Evolutionary conservation across 2,329 filamentous ascomycete genomes (phyloP), one percentile per base, ranked within the genome.

Genomic region (Ophiocordyceps camponoti-leonardi): DNA sequence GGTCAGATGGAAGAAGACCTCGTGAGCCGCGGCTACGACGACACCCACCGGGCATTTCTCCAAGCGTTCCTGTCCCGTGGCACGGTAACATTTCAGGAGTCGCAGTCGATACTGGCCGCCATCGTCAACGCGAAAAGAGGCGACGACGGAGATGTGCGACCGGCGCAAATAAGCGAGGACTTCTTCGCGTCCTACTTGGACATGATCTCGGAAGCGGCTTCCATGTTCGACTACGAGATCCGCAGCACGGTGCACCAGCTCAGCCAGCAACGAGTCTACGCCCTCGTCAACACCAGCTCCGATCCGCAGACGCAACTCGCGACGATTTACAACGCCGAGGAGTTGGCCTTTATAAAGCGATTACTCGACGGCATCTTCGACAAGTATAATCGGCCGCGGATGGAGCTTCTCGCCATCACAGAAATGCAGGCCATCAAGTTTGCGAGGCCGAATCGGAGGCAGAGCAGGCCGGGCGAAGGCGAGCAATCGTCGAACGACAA

Each of bases 351-450:
- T 59, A 76, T 96, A 46, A 92, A 93, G 63, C 73, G 92, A 10
- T 61, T 95, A 3, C 73, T 98, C 1, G 88, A 95, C 59, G 79
- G 75, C 53, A 94, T 98, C 76, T 98, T 96, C 58, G 86, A 93
- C 51, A 82, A 77, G 19, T 79, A 86, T 66, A 96, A 96, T 58
- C 86, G 80, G 0, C 72, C 69, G 10, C 71, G 77, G n/a, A 77
- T 79, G 55, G 90, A 98, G 62, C 75, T 86, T 23, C 81, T 95
- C 75, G 87, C 85, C 4, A 67, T 96, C 4, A 83, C 78, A 13
- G 73, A 77, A 41, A 86, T 86, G 60, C 80, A 94, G 55, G 88
- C 88, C 3, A 68, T 83, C 45, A 80, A 85, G 53, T 65, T 93
- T 43, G 68, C 76, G 11, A 66, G 74, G 43, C 73, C 76, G 30